Evolutionary conservation across 2,329 filamentous ascomycete genomes (phyloP), one percentile per base, ranked within the genome.

Genomic region (Talaromyces sp.): DNA sequence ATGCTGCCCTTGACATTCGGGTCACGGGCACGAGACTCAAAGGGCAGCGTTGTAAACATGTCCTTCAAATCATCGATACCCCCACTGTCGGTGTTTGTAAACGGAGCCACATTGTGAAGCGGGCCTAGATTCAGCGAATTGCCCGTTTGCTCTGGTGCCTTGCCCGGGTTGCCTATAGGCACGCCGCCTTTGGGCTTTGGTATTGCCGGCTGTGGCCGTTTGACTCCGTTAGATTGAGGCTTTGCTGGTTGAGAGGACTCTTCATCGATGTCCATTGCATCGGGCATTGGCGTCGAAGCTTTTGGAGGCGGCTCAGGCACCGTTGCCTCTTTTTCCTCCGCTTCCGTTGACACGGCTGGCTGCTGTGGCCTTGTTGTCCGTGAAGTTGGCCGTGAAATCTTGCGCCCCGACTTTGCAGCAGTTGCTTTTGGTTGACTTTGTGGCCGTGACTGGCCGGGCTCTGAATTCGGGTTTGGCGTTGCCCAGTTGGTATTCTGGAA

Each of bases 21-120:
- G 4, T 72, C 66, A 29, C 75, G 74, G 5, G 85, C 68, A 46
- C 80, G 77, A 1, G 85, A 87, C 61, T 81, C 71, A 67, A 87
- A 88, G 3, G 85, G 85, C 2, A 88, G 75, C 1, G 76, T 81
- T 9, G 77, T 75, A 46, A 74, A 76, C 43, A 88, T 73, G 59
- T 84, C 81, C 29, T 79, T 76, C 24, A 88, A 68, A 57, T 81
- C 80, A 26, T 79, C 74, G 19, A 87, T 77, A 9, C 84, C 83
- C 19, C 69, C 69, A 54, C 72, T 77, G 51, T 78, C 76, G 7
- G 78, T 70, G 48, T 72, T 70, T 1, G 76, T 71, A 54, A 85
- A 80, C 1, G 83, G 82, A 6, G 78, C 76, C 14, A 79, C 76
- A 46, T 79, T 77, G 9, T 75, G 73, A 11, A 86, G 71, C 46